These are phyloP conservation scores for Ophiocordyceps sinensis DNA, from an alignment of 2,329 filamentous ascomycete genomes.

Conservation along the genomic window DNA sequence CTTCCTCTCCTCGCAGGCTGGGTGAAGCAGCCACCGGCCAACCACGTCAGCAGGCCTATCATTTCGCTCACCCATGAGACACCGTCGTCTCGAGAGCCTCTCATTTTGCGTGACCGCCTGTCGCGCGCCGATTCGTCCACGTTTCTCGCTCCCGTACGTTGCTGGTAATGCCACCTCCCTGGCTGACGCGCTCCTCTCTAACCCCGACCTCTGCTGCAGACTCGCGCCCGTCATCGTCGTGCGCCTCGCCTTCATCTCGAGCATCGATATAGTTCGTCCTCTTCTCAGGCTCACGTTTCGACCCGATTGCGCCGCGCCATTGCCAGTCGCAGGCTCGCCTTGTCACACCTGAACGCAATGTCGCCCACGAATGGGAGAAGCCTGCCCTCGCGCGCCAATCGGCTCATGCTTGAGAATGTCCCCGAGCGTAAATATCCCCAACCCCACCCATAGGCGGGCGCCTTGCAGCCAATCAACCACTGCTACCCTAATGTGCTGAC, in stretches of 20 bases:
- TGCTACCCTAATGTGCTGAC: constrained; percentile 10
- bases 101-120: too few species aligned
- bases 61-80: too few species aligned
- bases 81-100: too few species aligned
- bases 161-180: too few species aligned
- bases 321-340: constrained; percentile 1
- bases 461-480: constrained; percentile 3
- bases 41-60: too few species aligned
- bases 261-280: constrained; percentile 1
- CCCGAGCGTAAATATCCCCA: constrained; percentile 39
- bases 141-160: too few species aligned
- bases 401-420: constrained; percentile 48
- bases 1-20: too few species aligned
- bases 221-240: neutral
- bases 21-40: too few species aligned
- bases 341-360: constrained; percentile 18
- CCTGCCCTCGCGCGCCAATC: constrained; percentile 50
- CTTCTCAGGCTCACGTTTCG: neutral
- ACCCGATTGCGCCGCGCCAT: constrained; percentile 10
- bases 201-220: neutral
- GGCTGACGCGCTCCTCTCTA: neutral
- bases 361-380: constrained; percentile 21
- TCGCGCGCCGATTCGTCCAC: too few species aligned
- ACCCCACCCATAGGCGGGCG: neutral
- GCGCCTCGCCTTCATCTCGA: neutral